Evolutionary conservation across 331 rosid genomes (phyloP).

Genomic region (Malus hybrid): DNA sequence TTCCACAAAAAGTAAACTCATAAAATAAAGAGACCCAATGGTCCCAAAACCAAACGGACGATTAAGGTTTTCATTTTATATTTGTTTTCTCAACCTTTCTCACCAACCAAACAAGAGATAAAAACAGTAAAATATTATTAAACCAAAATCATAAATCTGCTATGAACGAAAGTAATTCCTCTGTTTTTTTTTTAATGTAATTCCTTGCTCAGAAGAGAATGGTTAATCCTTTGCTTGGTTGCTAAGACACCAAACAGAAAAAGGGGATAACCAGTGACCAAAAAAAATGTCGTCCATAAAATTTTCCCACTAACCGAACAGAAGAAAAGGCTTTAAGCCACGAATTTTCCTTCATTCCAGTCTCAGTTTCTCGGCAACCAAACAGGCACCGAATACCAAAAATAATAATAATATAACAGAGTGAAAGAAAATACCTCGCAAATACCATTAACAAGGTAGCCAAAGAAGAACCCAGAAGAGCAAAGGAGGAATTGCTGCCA

Average conservation of each 20-base stretch:
- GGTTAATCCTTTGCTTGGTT: background rate
- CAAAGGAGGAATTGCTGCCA: constrained; percentile 93
- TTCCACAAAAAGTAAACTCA: background rate
- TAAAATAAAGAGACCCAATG: background rate
- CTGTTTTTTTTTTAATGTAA: background rate
- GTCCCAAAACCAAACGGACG: constrained; percentile 13
- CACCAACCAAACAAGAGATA: constrained; percentile 11
- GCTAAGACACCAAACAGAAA: background rate
- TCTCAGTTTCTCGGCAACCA: constrained; percentile 12
- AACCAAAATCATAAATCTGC: background rate
- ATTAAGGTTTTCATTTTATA: background rate
- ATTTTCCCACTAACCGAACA: constrained; percentile 14
- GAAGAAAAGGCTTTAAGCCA: background rate
- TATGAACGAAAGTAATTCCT: background rate
- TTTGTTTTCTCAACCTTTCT: constrained; percentile 1
- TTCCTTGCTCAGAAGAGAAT: background rate
- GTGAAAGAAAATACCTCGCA: constrained; percentile 59
- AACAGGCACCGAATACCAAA: background rate
- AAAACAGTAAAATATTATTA: background rate
- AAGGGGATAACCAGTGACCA: background rate
- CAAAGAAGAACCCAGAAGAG: constrained; percentile 95
- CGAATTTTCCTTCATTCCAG: background rate
- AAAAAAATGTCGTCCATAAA: background rate
- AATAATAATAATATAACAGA: background rate
- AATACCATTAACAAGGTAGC: constrained; percentile 85